Percentiles rank a stretch among this genome's conserved stretches.
phyloP scores from a whole-genome alignment of 345 rosid genomes.

The Abelmoschus esculentus region DNA sequence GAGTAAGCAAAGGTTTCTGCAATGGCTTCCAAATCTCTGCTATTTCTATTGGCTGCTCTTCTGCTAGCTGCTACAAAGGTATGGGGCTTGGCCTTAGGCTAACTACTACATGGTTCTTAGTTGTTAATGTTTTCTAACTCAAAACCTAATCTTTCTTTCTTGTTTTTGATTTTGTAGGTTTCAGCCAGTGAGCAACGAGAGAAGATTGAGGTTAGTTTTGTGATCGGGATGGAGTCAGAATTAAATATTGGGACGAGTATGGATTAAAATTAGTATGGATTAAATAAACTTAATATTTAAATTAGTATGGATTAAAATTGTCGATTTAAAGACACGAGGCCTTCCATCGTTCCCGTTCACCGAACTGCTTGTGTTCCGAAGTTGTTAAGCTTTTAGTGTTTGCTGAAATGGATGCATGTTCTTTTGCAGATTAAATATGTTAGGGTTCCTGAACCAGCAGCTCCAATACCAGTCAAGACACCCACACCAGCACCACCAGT shows the following conservation, averaged over 20 bases:
- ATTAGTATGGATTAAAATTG: too few species aligned
- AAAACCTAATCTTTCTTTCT: too few species aligned
- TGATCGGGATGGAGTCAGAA: background rate
- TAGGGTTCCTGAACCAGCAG: background rate
- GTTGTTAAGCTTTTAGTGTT: background rate
- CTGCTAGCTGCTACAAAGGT: constrained; percentile 28
- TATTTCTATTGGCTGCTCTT: constrained; percentile 25
- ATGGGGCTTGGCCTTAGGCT: background rate
- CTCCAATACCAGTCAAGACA: background rate
- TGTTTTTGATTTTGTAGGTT: background rate
- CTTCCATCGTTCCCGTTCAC: too few species aligned
- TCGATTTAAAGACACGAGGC: too few species aligned
- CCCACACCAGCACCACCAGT: background rate
- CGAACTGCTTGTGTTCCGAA: background rate
- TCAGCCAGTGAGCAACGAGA: background rate
- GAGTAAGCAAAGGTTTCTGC: background rate
- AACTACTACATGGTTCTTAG: background rate
- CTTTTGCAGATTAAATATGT: background rate
- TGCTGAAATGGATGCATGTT: background rate
- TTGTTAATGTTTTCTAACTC: background rate
- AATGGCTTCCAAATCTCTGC: constrained; percentile 31
- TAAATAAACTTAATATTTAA: too few species aligned
- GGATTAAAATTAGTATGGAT: too few species aligned
- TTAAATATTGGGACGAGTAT: too few species aligned
- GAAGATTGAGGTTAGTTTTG: constrained; percentile 2